Evolutionary conservation across 768 basidiomycete species (phyloP), one percentile per base, ranked within the genome.

Genomic region (Agaricus sinodeliciosus): DNA sequence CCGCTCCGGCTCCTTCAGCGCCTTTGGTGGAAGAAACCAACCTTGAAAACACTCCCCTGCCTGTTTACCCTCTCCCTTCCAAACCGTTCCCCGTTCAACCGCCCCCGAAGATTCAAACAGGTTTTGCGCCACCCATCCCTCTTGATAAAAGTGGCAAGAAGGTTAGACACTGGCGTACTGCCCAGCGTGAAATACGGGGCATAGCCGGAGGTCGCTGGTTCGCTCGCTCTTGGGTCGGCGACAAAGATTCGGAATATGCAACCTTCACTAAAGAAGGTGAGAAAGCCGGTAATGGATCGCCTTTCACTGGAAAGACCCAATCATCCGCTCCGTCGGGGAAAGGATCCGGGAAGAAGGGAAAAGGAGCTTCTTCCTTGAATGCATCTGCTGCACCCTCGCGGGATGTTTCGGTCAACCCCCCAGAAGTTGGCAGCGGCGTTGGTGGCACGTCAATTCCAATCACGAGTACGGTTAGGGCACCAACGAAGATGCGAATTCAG

Each of bases 191-290:
- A 67, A 80, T 91, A 48, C 75, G 87, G 35, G 89, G 89, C 6
- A 88, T 91, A 48, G 88, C 84, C 16, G 89, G 89, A 11, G 89
- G 89, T 1, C 80, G 88, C 37, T 91, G 89, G 89, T 84, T 90
- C 58, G 70, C 81, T 5, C 78, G 77, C 28, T 69, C 85, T n/a
- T 91, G 87, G 87, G 85, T 88, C n/a, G 89, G 88, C 19, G 84
- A 83, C 56, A 89, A 87, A 65, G 86, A 89, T 47, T 88, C 86
- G 9, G 78, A 85, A 46, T 82, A 77, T 54, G 78, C 82, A 6
- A 59, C 67, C 22, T 65, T 69, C 25, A 49, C 66, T 9, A 62
- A 56, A n/a, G 71, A 69, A n/a, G 67, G 66, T n/a, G 69, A 68
- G 49, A 41, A 57, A 26, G 49, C 59, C 28, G 48, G 27, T 54